Base-by-base conservation (phyloP, 177 flowering plant genomes). In the Vitis hybrid region DNA sequence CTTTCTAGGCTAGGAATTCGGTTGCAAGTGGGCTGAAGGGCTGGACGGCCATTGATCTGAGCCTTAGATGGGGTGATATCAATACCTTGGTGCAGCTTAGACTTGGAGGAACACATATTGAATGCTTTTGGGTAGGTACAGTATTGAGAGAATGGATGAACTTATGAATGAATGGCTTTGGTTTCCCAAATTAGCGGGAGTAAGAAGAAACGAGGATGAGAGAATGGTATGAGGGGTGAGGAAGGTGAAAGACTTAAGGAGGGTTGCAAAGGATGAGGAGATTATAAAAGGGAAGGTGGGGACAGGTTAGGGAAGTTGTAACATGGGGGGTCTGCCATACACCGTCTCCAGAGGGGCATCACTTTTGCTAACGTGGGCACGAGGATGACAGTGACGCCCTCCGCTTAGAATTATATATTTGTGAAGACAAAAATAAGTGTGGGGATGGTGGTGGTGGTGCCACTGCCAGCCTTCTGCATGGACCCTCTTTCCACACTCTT, bases 11-110 rank as follows among this genome's bases (percentile, higher is more conserved):
- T 68, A 6, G 87, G 78, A 33, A 76, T 83, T 5, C 90, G 86
- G 66, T 90, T 88, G 62, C 91, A 81, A 4, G 83, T 87, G 1
- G 96, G 96, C 50, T 91, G 95, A 54, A 90, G 86, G 63, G 89
- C 95, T 0, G 89, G 88, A 1, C 94, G 80, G 47, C 89, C 92
- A 52, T 84, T 82, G 64, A 86, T 85, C 33, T 71, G 78, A 28
- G 87, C 72, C 15, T 80, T 67, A 1, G 68, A 51, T 2, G 80
- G 47, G 44, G 63, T 57, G 59, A 24, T 44, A 18, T 69, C 68
- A 12, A 19, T 69, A 33, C 20, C 56, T 15, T 14, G 63, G 74
- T 75, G 65, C 62, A 78, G 66, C 71, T 80, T 88, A 28, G 80
- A 66, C 78, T 85, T 77, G 1, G 88, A 80, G 72, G 73, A 82